Conservation (phyloP, 176 grass and related monocot genomes). For the Saccharum spontaneum region DNA sequence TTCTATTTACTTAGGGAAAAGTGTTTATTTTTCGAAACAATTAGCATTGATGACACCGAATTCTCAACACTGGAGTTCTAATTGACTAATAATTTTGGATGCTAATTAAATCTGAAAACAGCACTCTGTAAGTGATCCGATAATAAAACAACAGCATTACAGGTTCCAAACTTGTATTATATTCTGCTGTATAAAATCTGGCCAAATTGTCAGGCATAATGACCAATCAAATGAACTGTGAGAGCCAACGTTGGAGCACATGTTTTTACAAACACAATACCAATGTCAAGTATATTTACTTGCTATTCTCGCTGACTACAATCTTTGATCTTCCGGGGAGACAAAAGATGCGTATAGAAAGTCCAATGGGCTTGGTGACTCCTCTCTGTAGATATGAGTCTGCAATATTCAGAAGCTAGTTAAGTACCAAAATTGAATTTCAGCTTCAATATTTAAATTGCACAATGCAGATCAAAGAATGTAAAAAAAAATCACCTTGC, state of each 20-base stretch:
- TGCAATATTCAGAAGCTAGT: slow-evolving; percentile 10
- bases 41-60: too few relatives aligned
- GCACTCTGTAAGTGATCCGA: neutral
- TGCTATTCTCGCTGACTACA: neutral
- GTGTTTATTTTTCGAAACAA: too few relatives aligned
- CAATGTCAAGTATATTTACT: neutral
- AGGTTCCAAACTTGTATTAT: neutral
- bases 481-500: neutral
- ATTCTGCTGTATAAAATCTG: neutral
- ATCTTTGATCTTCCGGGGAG: neutral
- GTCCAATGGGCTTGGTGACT: neutral
- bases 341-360: neutral
- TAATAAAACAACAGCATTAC: neutral
- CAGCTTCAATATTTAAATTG: neutral
- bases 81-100: too few relatives aligned
- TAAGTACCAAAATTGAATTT: neutral
- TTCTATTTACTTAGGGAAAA: too few relatives aligned
- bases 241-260: neutral
- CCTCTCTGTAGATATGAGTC: neutral
- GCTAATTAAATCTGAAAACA: neutral
- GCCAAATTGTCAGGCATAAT: neutral
- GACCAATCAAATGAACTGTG: neutral
- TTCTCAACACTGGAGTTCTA: too few relatives aligned
- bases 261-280: neutral
- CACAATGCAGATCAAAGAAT: neutral